Percentiles rank a stretch among this genome's conserved stretches.
These are phyloP conservation scores for Tausonia pullulans DNA, from an alignment of 1,284 basidiomycete genomes.

Conservation along the genomic window DNA sequence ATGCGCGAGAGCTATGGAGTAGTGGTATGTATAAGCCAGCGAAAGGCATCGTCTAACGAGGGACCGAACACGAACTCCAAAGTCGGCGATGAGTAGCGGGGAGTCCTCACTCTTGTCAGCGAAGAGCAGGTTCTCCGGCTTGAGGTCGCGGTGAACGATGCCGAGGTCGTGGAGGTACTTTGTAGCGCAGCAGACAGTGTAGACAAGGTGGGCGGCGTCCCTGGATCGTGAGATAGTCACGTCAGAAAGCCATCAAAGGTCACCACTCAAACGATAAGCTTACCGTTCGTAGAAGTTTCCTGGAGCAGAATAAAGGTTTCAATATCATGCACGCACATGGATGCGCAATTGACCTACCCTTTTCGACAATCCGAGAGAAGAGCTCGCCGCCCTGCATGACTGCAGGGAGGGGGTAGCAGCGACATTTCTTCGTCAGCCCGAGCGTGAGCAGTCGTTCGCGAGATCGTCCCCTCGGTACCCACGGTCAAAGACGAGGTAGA, in stretches of 20 bases:
- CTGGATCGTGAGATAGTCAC: constrained; percentile 32
- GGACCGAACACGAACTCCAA: constrained; percentile 47
- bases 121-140: constrained; percentile 96
- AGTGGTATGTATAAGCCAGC: not conserved
- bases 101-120: constrained; percentile 78
- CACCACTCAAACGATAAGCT: too few species aligned
- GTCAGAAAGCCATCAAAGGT: too few species aligned
- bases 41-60: not conserved
- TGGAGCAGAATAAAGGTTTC: too few species aligned
- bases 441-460: too few species aligned
- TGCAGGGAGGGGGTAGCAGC: too few species aligned
- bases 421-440: too few species aligned
- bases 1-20: constrained; percentile 42
- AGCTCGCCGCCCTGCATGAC: constrained; percentile 60
- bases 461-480: constrained; percentile 51
- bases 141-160: constrained; percentile 80
- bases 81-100: constrained; percentile 95
- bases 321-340: too few species aligned
- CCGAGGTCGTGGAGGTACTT: constrained; percentile 85
- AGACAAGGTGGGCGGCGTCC: constrained; percentile 80
- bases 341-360: not conserved
- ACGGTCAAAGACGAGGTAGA: constrained; percentile 48
- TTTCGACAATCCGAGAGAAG: constrained; percentile 82
- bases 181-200: constrained; percentile 76
- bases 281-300: too few species aligned